Percentiles rank a stretch among this genome's conserved stretches.
These are phyloP conservation scores for Elaeagnus macrophylla DNA, from an alignment of 306 rosid genomes.

Conservation along the genomic window DNA sequence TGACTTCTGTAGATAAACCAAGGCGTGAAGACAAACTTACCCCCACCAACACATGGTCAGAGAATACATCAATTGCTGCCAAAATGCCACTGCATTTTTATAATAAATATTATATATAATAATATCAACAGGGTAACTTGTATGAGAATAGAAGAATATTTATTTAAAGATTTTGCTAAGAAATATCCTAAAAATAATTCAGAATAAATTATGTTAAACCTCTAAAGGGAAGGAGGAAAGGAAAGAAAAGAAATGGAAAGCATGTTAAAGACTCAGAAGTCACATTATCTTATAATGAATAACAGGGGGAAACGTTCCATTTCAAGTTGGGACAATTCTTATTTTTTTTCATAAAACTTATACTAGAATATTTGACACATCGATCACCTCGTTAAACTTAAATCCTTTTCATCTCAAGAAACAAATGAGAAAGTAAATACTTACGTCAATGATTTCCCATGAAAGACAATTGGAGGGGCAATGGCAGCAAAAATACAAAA, in stretches of 20 bases:
- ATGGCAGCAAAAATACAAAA: slow-evolving; percentile 93
- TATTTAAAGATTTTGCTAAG: too few relatives aligned
- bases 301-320: background rate
- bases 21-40: slow-evolving; percentile 45
- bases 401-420: slow-evolving; percentile 3
- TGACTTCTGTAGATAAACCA: slow-evolving; percentile 2
- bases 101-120: background rate
- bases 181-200: too few relatives aligned
- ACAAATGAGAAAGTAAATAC: slow-evolving; percentile 16
- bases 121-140: background rate
- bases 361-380: background rate
- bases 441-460: slow-evolving; percentile 92
- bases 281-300: too few relatives aligned
- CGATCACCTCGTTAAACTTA: background rate
- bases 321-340: background rate
- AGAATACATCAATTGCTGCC: slow-evolving; percentile 81
- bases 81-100: slow-evolving; percentile 78
- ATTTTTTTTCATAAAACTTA: background rate
- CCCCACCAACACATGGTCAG: slow-evolving; percentile 75
- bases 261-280: too few relatives aligned
- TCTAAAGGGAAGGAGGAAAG: too few relatives aligned
- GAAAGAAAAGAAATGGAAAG: too few relatives aligned
- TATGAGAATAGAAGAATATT: background rate
- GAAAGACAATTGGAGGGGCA: slow-evolving; percentile 95
- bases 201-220: too few relatives aligned